phyloP scores from a whole-genome alignment of 768 basidiomycete genomes.

The Pilatotrama ljubarskyi region DNA sequence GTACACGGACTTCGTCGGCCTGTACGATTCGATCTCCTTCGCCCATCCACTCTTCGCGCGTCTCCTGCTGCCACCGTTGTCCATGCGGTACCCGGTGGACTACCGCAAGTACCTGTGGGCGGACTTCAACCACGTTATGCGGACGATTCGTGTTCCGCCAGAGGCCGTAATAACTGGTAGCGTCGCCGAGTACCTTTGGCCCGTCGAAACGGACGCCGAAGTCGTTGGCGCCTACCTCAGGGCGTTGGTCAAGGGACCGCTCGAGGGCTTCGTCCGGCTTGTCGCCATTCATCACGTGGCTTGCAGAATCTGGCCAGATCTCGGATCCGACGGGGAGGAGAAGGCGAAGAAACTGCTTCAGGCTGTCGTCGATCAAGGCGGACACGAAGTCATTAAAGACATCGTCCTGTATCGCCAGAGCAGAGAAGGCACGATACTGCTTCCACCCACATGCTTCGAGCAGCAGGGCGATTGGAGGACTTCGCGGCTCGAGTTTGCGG shows the following conservation, averaged over 20 bases:
- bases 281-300: slow-evolving; percentile 82
- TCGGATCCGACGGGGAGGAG: slow-evolving; percentile 38
- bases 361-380: slow-evolving; percentile 53
- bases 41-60: slow-evolving; percentile 72
- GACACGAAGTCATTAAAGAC: slow-evolving; percentile 46
- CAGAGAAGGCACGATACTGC: slow-evolving; percentile 34
- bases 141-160: slow-evolving; percentile 53
- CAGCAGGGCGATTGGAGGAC: slow-evolving; percentile 18
- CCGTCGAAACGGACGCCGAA: slow-evolving; percentile 62
- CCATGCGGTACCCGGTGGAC: slow-evolving; percentile 77
- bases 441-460: slow-evolving; percentile 56
- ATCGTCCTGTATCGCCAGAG: slow-evolving; percentile 60
- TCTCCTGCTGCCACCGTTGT: slow-evolving; percentile 73
- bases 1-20: slow-evolving; percentile 84
- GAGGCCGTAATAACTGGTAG: slow-evolving; percentile 55
- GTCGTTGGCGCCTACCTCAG: slow-evolving; percentile 65
- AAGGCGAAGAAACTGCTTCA: slow-evolving; percentile 46
- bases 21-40: slow-evolving; percentile 94
- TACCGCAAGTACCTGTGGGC: slow-evolving; percentile 85
- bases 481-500: slow-evolving; percentile 27
- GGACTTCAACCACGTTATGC: slow-evolving; percentile 69
- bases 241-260: slow-evolving; percentile 43
- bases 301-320: slow-evolving; percentile 70
- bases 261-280: slow-evolving; percentile 60
- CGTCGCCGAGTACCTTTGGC: slow-evolving; percentile 66